Evolutionary conservation across 257 asterid genomes (phyloP).

Genomic region (Ocimum tenuiflorum): DNA sequence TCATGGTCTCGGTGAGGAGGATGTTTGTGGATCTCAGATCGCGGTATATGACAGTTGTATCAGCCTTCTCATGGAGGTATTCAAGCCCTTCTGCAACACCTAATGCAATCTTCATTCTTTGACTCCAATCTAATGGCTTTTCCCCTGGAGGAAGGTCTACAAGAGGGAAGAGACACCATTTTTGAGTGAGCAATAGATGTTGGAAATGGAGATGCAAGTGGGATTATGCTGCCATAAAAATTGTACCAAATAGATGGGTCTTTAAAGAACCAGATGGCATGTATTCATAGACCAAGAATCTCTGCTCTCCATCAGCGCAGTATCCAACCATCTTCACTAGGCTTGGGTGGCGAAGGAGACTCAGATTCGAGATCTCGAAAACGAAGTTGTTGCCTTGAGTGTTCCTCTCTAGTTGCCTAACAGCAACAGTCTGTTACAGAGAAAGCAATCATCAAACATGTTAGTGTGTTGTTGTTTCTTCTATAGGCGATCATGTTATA

Average conservation of each 20-base stretch:
- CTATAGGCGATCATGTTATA: no score
- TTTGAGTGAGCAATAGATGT: not conserved
- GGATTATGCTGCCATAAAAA: no score
- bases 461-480: no score
- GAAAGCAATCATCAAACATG: not conserved
- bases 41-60: constrained; percentile 52
- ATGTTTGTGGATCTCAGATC: constrained; percentile 50
- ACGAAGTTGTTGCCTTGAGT: constrained; percentile 63
- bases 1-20: constrained; percentile 38
- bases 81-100: constrained; percentile 66
- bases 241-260: constrained; percentile 59
- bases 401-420: constrained; percentile 79
- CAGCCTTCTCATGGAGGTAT: constrained; percentile 53
- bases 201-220: no score
- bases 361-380: constrained; percentile 53
- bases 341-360: constrained; percentile 69
- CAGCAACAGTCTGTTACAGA: constrained; percentile 50
- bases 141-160: constrained; percentile 38
- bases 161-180: not conserved
- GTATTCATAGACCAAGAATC: constrained; percentile 82
- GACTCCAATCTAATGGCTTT: constrained; percentile 43
- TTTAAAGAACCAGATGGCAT: constrained; percentile 55
- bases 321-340: constrained; percentile 69
- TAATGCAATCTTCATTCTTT: constrained; percentile 60
- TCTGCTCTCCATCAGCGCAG: constrained; percentile 97